phyloP scores from a whole-genome alignment of 2,329 filamentous ascomycete species.

The Colletotrichum kahawae region DNA sequence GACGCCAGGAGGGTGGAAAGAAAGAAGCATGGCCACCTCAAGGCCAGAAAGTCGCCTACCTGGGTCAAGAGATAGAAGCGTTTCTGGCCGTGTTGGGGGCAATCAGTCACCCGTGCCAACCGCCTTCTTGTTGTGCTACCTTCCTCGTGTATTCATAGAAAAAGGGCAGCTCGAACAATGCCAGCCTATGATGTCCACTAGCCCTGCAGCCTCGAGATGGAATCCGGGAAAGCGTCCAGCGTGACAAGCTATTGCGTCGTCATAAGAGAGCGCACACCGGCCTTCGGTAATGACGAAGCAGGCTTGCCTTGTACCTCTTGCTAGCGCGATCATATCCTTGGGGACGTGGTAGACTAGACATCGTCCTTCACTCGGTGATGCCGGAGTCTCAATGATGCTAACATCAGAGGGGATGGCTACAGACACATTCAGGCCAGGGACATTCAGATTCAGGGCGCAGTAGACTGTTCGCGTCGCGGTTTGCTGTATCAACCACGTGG shows the following conservation, averaged over 20 bases:
- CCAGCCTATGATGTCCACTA: constrained; percentile 16
- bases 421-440: neutral
- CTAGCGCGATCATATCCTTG: neutral
- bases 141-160: constrained; percentile 22
- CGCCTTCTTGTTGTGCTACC: constrained; percentile 11
- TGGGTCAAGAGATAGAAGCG: constrained; percentile 83
- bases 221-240: neutral
- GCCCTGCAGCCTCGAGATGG: neutral
- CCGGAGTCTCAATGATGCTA: neutral
- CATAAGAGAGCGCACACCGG: neutral
- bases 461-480: neutral
- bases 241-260: neutral
- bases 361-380: neutral
- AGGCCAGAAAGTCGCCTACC: constrained; percentile 96
- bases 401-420: neutral
- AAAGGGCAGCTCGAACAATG: constrained; percentile 11
- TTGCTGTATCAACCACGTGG: neutral
- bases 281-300: neutral
- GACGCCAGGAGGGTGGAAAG: constrained; percentile 93
- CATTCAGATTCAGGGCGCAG: neutral
- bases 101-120: neutral
- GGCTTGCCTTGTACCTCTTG: neutral
- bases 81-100: neutral
- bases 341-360: neutral
- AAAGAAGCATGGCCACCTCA: constrained; percentile 95